Percentiles rank a stretch among this genome's conserved stretches.
Evolutionary conservation across 2,329 filamentous ascomycete species (phyloP).

Genomic region (Colletotrichum euphorbiae): DNA sequence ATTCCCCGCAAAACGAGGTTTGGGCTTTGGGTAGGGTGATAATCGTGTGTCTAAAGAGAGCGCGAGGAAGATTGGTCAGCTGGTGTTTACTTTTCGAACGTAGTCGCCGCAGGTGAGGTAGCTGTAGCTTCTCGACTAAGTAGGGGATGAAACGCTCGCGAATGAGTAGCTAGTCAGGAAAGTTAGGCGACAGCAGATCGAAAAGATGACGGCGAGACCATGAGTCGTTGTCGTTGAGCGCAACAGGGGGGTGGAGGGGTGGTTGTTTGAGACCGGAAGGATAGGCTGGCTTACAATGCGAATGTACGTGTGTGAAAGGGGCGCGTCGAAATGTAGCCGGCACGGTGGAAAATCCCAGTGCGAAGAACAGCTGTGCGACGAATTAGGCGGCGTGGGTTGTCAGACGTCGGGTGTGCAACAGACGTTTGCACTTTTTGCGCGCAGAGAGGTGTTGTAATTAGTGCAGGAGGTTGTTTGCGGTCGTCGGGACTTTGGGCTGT

Average conservation of each 20-base stretch:
- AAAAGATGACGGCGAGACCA: neutral
- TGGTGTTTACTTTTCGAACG: neutral
- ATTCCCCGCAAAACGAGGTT: constrained; percentile 48
- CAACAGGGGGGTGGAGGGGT: constrained; percentile 26
- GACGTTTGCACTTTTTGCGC: constrained; percentile 18
- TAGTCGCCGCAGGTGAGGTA: neutral
- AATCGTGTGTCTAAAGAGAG: constrained; percentile 10
- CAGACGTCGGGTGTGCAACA: neutral
- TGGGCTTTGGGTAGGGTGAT: constrained; percentile 12
- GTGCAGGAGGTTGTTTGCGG: constrained; percentile 30
- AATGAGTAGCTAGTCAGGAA: constrained; percentile 8
- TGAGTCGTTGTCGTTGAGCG: constrained; percentile 31
- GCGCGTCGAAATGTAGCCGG: neutral
- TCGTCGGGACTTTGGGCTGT: neutral
- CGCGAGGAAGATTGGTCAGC: constrained; percentile 27
- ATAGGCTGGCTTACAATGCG: constrained; percentile 27
- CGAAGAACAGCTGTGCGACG: constrained; percentile 10
- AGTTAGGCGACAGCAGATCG: constrained; percentile 6
- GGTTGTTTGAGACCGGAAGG: constrained; percentile 24
- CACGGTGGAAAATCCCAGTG: constrained; percentile 30
- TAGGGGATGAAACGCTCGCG: neutral
- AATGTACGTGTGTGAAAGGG: neutral
- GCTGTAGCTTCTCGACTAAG: neutral
- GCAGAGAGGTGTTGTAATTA: constrained; percentile 28
- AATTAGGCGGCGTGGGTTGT: neutral